Conservation (phyloP, 257 asterid genomes). For the Fraxinus americana region DNA sequence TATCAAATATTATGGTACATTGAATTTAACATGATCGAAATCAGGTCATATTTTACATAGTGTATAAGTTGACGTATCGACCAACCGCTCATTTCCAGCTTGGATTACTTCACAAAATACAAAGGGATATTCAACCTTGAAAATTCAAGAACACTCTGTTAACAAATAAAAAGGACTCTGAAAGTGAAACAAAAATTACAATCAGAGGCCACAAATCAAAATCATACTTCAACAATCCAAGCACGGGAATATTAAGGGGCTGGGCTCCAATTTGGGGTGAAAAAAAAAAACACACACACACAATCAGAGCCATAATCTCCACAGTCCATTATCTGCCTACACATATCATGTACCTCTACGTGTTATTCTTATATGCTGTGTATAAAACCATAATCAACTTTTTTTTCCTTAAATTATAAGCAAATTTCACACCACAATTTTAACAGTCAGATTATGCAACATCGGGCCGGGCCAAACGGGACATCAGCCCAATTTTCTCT, state of each 20-base stretch:
- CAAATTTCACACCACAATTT: slow-evolving; percentile 14
- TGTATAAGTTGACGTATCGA: too few relatives aligned
- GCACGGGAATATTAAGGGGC: neutral
- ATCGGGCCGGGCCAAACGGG: slow-evolving; percentile 11
- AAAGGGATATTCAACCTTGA: neutral
- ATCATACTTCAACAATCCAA: slow-evolving; percentile 31
- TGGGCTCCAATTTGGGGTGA: slow-evolving; percentile 24
- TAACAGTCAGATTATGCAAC: neutral
- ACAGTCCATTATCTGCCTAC: slow-evolving; percentile 11
- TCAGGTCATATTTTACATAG: too few relatives aligned
- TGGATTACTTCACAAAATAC: neutral
- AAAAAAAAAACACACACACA: slow-evolving; percentile 31
- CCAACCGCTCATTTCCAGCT: neutral
- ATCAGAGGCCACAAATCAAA: slow-evolving; percentile 21
- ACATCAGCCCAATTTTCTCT: slow-evolving; percentile 28
- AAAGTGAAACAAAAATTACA: slow-evolving; percentile 6
- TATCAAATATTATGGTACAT: too few relatives aligned
- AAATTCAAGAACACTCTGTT: neutral
- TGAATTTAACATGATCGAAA: neutral
- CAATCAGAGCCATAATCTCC: slow-evolving; percentile 31
- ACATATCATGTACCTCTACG: slow-evolving; percentile 14
- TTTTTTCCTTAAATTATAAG: neutral
- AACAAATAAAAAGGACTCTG: neutral
- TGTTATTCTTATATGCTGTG: slow-evolving; percentile 8
- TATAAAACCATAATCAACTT: slow-evolving; percentile 1